Percentiles rank a stretch among this genome's conserved stretches.
phyloP scores from a whole-genome alignment of 1,284 basidiomycete genomes.

The Fomitiporia mediterranea region DNA sequence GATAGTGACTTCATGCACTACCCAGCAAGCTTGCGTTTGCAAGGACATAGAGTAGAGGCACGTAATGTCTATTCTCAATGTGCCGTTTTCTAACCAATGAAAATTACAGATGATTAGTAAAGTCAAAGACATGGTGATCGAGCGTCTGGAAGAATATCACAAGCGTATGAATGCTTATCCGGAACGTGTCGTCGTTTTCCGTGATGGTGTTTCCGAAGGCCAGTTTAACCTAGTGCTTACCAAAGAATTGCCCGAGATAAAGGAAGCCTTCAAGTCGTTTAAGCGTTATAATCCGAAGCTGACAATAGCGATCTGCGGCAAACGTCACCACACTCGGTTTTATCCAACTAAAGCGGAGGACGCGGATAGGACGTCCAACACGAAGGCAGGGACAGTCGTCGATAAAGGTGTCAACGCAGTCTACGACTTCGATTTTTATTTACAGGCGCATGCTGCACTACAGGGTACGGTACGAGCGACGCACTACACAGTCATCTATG shows the following conservation, averaged over 20 bases:
- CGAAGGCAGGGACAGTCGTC: constrained; percentile 69
- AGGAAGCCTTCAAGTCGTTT: constrained; percentile 52
- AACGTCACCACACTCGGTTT: constrained; percentile 72
- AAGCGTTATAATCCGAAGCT: constrained; percentile 54
- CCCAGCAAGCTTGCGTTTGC: constrained; percentile 7
- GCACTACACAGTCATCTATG: constrained; percentile 71
- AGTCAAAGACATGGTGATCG: constrained; percentile 59
- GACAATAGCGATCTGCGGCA: constrained; percentile 72
- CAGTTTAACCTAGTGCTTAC: constrained; percentile 56
- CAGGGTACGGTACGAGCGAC: constrained; percentile 65
- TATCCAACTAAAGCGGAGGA: constrained; percentile 44
- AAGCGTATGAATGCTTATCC: constrained; percentile 51
- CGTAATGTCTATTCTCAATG: constrained; percentile 14
- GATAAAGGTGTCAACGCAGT: constrained; percentile 69
- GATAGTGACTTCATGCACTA: constrained; percentile 8
- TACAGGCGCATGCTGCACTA: constrained; percentile 68
- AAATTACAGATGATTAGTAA: constrained; percentile 56
- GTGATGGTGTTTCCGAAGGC: constrained; percentile 68
- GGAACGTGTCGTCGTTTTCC: constrained; percentile 61
- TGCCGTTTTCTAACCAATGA: background rate
- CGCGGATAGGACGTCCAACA: constrained; percentile 63
- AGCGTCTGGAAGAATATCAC: constrained; percentile 55
- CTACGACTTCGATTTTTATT: constrained; percentile 73
- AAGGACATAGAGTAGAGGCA: constrained; percentile 32
- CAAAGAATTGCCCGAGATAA: constrained; percentile 54